phyloP scores from a whole-genome alignment of 2,329 filamentous ascomycete genomes.

The Colletotrichum simmondsii region DNA sequence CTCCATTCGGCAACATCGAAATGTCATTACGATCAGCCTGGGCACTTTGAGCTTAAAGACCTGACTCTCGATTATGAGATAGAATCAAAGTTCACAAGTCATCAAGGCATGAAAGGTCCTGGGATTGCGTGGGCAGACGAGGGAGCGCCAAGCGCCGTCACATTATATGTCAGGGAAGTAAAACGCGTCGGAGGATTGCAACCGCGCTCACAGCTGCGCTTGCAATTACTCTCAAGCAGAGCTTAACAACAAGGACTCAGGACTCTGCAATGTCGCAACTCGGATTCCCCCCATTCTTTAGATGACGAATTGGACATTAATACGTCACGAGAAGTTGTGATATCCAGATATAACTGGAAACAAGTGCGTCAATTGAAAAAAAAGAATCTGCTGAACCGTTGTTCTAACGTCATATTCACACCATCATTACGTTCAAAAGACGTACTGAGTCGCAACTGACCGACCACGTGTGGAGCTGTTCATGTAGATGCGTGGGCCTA shows the following conservation, averaged over 20 bases:
- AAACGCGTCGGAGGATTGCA: background rate
- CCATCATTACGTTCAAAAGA: slow-evolving; percentile 10
- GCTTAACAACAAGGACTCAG: background rate
- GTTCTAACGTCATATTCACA: slow-evolving; percentile 10
- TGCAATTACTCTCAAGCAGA: background rate
- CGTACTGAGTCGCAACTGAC: slow-evolving; percentile 9
- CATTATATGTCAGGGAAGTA: background rate
- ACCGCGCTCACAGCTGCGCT: background rate
- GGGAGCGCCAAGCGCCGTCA: background rate
- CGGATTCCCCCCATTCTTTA: background rate
- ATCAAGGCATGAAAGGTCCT: background rate
- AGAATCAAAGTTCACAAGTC: background rate
- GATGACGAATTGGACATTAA: background rate
- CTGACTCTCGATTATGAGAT: background rate
- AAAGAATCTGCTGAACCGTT: background rate
- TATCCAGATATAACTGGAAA: background rate
- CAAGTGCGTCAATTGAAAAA: slow-evolving; percentile 1
- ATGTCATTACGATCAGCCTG: background rate
- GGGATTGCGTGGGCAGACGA: background rate
- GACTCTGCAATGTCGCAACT: background rate
- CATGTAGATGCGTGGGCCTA: background rate
- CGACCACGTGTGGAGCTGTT: slow-evolving; percentile 4
- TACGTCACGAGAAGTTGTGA: background rate
- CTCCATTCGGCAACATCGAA: background rate
- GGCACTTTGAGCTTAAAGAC: background rate